These are phyloP conservation scores for Lathyrus oleraceus DNA, from an alignment of 306 rosid genomes.

Conservation along the genomic window DNA sequence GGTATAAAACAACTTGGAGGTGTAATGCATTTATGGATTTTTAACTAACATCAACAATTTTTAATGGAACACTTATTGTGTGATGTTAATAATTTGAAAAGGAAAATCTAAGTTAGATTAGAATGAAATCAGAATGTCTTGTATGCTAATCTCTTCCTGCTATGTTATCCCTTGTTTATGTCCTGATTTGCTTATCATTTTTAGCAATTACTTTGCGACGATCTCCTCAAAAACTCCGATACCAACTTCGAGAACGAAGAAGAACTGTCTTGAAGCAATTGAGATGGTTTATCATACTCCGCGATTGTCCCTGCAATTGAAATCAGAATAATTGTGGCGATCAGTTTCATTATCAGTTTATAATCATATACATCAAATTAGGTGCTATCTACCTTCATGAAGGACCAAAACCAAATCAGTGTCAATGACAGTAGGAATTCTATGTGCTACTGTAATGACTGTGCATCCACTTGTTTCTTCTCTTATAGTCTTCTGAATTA, in stretches of 20 bases:
- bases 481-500: conserved; percentile 77
- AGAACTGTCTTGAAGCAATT: conserved; percentile 58
- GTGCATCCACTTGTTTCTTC: conserved; percentile 79
- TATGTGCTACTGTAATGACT: conserved; percentile 82
- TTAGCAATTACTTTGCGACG: conserved; percentile 43
- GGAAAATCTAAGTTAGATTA: neutral
- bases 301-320: conserved; percentile 63
- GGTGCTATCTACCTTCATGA: too few species aligned
- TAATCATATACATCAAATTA: too few species aligned
- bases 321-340: too few species aligned
- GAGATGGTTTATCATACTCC: conserved; percentile 69
- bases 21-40: neutral
- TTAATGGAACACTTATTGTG: neutral
- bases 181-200: conserved; percentile 8
- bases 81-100: neutral
- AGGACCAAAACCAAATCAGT: conserved; percentile 84
- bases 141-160: neutral
- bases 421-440: conserved; percentile 84
- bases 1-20: neutral
- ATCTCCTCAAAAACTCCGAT: conserved; percentile 68
- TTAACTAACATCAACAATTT: neutral
- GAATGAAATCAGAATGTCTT: conserved; percentile 15
- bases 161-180: neutral
- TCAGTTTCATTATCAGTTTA: too few species aligned
- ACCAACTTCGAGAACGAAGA: conserved; percentile 86